Evolutionary conservation across 2,329 filamentous ascomycete genomes (phyloP).

Genomic region (Pleomassaria siparia): DNA sequence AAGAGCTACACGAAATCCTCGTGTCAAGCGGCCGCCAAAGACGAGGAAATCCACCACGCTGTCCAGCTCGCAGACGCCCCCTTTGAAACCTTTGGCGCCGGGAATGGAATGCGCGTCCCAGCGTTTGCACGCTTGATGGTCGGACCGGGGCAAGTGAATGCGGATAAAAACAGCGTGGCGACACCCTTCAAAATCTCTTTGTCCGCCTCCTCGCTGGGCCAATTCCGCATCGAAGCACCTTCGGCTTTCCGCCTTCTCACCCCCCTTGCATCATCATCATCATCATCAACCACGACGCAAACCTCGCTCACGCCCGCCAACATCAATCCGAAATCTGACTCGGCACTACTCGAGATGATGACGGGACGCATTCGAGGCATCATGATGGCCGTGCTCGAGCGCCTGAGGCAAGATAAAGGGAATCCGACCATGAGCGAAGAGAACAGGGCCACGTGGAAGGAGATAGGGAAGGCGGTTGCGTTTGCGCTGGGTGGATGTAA

Average conservation of each 20-base stretch:
- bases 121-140: conserved; percentile 30
- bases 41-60: conserved; percentile 25
- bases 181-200: conserved; percentile 26
- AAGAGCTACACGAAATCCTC: conserved; percentile 20
- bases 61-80: conserved; percentile 31
- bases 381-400: conserved; percentile 35
- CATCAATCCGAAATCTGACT: conserved; percentile 1
- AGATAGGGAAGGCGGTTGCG: conserved; percentile 22
- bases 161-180: conserved; percentile 16
- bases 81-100: conserved; percentile 16
- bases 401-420: conserved; percentile 24
- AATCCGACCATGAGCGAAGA: conserved; percentile 16
- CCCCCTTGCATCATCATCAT: conserved; percentile 8
- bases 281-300: background rate
- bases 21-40: conserved; percentile 22
- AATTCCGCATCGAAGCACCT: conserved; percentile 16
- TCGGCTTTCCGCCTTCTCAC: conserved; percentile 26
- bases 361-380: conserved; percentile 29
- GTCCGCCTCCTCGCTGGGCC: background rate
- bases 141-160: conserved; percentile 16
- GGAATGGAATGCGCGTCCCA: conserved; percentile 8
- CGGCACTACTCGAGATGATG: conserved; percentile 14
- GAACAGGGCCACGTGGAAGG: conserved; percentile 27
- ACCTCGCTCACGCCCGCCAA: background rate
- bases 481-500: conserved; percentile 29